Conservation (phyloP, 202 grass and related monocot species). For the Setaria italica region DNA sequence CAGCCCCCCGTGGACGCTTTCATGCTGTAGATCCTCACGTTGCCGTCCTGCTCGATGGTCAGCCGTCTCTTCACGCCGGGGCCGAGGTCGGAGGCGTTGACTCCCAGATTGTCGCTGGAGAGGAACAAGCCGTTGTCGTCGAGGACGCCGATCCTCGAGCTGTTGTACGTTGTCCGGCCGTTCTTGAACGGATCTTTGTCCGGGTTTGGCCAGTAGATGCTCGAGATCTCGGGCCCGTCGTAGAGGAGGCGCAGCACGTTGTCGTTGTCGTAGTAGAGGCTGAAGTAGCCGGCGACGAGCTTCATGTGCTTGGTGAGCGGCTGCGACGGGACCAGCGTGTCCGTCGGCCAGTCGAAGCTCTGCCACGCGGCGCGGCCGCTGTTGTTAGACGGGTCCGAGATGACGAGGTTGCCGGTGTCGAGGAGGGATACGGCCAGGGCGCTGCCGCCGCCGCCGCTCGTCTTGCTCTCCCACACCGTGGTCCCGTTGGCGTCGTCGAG, state of each 20-base stretch:
- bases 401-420: constrained; percentile 61
- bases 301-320: constrained; percentile 40
- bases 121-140: constrained; percentile 47
- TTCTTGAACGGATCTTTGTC: background rate
- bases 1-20: constrained; percentile 39
- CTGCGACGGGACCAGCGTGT: constrained; percentile 65
- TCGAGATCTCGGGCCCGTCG: constrained; percentile 49
- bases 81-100: constrained; percentile 41
- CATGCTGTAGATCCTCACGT: constrained; percentile 58
- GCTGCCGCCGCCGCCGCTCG: background rate
- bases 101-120: constrained; percentile 45
- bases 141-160: constrained; percentile 48
- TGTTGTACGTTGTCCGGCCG: constrained; percentile 55
- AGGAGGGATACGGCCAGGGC: constrained; percentile 32
- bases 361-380: constrained; percentile 44
- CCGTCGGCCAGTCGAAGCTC: constrained; percentile 59
- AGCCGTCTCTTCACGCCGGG: constrained; percentile 41
- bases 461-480: constrained; percentile 51
- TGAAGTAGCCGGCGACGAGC: constrained; percentile 48
- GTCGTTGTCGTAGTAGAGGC: constrained; percentile 62
- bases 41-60: constrained; percentile 53
- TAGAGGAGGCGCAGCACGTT: constrained; percentile 63
- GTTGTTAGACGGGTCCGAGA: background rate
- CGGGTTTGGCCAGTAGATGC: constrained; percentile 65
- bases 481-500: constrained; percentile 53